These are phyloP conservation scores for Ustilago cynodontis DNA, from an alignment of 1,284 basidiomycete species.

Conservation along the genomic window DNA sequence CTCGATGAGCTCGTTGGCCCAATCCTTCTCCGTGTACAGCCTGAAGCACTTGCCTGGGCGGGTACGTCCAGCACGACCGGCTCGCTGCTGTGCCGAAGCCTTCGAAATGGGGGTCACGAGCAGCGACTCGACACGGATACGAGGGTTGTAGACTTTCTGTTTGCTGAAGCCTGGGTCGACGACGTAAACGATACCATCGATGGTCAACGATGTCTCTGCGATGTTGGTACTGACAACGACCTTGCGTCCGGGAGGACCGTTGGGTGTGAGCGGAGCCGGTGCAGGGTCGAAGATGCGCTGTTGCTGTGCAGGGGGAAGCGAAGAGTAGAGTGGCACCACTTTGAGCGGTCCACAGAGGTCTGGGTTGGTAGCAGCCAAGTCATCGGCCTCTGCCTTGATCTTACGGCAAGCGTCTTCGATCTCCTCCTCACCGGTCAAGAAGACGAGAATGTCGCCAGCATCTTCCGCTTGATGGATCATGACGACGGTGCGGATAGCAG, in stretches of 20 bases:
- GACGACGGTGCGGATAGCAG: conserved; percentile 93
- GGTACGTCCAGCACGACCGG: conserved; percentile 95
- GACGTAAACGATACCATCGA: conserved; percentile 98
- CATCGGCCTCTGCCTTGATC: conserved; percentile 80
- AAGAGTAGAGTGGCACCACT: conserved; percentile 93
- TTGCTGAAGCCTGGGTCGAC: conserved; percentile 98
- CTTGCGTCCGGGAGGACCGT: conserved; percentile 88
- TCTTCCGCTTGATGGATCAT: conserved; percentile 98
- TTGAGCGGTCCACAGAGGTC: conserved; percentile 77
- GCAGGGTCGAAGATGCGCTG: conserved; percentile 93
- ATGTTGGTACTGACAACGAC: conserved; percentile 97
- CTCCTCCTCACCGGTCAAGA: conserved; percentile 98
- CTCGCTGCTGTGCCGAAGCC: conserved; percentile 93
- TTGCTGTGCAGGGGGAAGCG: conserved; percentile 90
- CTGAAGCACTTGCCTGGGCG: conserved; percentile 97
- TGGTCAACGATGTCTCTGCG: conserved; percentile 96
- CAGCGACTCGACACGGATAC: conserved; percentile 94
- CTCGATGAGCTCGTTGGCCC: conserved; percentile 86
- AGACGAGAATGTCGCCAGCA: conserved; percentile 90
- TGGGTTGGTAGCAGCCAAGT: conserved; percentile 61
- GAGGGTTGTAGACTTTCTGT: conserved; percentile 96
- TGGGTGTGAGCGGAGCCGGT: conserved; percentile 76
- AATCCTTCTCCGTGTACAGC: conserved; percentile 96
- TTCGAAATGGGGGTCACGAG: conserved; percentile 96
- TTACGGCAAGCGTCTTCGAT: conserved; percentile 97